These are phyloP conservation scores for Colletotrichum navitas DNA, from an alignment of 2,329 filamentous ascomycete genomes.

Conservation along the genomic window DNA sequence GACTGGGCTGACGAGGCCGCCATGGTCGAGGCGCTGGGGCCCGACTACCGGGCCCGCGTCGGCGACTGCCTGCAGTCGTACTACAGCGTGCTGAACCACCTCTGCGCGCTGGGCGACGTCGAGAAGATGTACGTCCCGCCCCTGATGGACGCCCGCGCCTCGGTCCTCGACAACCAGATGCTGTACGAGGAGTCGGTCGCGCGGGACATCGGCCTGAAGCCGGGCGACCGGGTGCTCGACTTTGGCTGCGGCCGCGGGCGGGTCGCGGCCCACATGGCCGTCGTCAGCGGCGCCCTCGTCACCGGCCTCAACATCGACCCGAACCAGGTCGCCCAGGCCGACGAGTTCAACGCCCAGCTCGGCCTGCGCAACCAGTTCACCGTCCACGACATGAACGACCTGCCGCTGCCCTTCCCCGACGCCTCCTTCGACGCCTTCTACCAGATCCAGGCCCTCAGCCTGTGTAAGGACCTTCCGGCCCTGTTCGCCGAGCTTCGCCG, in stretches of 20 bases:
- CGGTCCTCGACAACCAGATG: slow-evolving; percentile 64
- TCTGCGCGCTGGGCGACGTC: slow-evolving; percentile 67
- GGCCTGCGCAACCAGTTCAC: slow-evolving; percentile 62
- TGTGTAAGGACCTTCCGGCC: slow-evolving; percentile 60
- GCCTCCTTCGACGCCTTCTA: slow-evolving; percentile 65
- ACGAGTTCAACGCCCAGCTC: slow-evolving; percentile 57
- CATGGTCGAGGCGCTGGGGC: slow-evolving; percentile 62
- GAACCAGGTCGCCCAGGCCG: slow-evolving; percentile 62
- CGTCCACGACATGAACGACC: slow-evolving; percentile 63
- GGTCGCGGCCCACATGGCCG: slow-evolving; percentile 66
- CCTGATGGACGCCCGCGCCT: slow-evolving; percentile 63
- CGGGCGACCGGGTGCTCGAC: slow-evolving; percentile 62
- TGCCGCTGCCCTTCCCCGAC: slow-evolving; percentile 64
- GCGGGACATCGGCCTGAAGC: slow-evolving; percentile 58
- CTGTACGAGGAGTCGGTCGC: slow-evolving; percentile 65
- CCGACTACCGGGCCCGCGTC: slow-evolving; percentile 62
- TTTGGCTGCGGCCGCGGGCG: slow-evolving; percentile 66
- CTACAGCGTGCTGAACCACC: slow-evolving; percentile 67
- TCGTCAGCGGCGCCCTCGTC: slow-evolving; percentile 59
- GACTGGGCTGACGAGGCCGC: slow-evolving; percentile 65
- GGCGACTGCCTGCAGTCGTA: slow-evolving; percentile 65
- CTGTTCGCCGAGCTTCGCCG: slow-evolving; percentile 64
- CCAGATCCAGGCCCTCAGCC: slow-evolving; percentile 70
- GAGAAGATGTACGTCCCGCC: slow-evolving; percentile 71
- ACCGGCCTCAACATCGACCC: slow-evolving; percentile 68